Percentiles rank a stretch among this genome's conserved stretches.
Conservation (phyloP, 345 rosid species). For the Eucalyptus sp. region DNA sequence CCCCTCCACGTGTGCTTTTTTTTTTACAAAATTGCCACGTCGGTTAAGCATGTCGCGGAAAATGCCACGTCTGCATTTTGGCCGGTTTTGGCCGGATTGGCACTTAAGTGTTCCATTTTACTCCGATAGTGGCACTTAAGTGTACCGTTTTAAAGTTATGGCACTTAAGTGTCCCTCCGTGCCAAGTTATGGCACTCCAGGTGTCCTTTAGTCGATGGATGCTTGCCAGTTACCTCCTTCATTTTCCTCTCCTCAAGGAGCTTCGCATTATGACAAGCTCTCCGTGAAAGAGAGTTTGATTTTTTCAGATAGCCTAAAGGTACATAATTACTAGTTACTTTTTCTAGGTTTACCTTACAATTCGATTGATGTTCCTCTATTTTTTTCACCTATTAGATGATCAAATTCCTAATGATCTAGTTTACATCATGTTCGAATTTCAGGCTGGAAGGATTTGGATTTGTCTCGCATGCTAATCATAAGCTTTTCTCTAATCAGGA, state of each 20-base stretch:
- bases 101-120: too few species aligned
- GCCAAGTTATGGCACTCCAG: too few species aligned
- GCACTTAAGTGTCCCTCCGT: too few species aligned
- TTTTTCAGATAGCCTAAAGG: constrained; percentile 69
- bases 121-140: too few species aligned
- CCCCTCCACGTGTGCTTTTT: too few species aligned
- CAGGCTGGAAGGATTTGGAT: background rate
- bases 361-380: rapidly evolving
- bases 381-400: background rate
- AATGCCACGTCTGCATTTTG: too few species aligned
- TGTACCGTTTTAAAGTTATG: too few species aligned
- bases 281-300: constrained; percentile 56
- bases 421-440: background rate
- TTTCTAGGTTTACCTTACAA: background rate
- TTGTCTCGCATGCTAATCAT: background rate
- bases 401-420: background rate
- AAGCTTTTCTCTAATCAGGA: too few species aligned
- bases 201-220: too few species aligned
- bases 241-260: constrained; percentile 20
- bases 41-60: too few species aligned
- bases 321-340: background rate
- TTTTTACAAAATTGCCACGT: too few species aligned
- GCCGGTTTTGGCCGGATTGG: too few species aligned
- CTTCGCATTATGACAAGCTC: constrained; percentile 53
- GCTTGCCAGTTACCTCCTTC: background rate